A percentile compares a stretch with the other conserved stretches of the same genome.
These are phyloP conservation scores for Rheum nobile DNA, from an alignment of 148 eudicot species.

Conservation along the genomic window DNA sequence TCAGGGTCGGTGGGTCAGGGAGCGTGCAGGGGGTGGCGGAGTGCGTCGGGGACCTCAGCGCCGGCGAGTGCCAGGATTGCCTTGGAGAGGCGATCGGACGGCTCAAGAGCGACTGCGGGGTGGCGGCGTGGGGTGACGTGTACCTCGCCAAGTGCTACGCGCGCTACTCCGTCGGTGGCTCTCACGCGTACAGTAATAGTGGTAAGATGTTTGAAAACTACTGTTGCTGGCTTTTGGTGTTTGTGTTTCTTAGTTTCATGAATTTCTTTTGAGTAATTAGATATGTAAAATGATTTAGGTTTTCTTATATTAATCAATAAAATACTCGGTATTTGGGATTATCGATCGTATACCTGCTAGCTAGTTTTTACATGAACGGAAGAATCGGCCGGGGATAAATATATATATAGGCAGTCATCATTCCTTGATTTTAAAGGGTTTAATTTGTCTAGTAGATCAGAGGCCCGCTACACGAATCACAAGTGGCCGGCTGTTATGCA, in stretches of 20 bases:
- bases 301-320: not conserved
- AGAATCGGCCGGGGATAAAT: too few species aligned
- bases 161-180: constrained; percentile 21
- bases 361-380: too few species aligned
- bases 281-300: not conserved
- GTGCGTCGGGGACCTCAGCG: constrained; percentile 49
- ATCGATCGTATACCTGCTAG: too few species aligned
- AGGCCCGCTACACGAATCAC: too few species aligned
- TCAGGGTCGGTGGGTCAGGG: constrained; percentile 32
- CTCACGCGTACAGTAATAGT: not conserved
- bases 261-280: not conserved
- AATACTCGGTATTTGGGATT: too few species aligned
- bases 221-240: not conserved
- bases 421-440: too few species aligned
- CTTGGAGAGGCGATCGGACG: constrained; percentile 35
- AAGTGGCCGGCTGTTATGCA: too few species aligned
- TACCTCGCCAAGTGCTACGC: constrained; percentile 47
- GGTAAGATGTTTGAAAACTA: not conserved
- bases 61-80: constrained; percentile 52
- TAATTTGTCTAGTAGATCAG: too few species aligned
- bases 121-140: constrained; percentile 40
- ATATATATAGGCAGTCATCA: too few species aligned
- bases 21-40: constrained; percentile 49
- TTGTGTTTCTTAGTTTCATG: not conserved
- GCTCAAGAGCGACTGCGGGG: constrained; percentile 45